phyloP scores from a whole-genome alignment of 805 yeast species.

The Starmera amethionina region DNA sequence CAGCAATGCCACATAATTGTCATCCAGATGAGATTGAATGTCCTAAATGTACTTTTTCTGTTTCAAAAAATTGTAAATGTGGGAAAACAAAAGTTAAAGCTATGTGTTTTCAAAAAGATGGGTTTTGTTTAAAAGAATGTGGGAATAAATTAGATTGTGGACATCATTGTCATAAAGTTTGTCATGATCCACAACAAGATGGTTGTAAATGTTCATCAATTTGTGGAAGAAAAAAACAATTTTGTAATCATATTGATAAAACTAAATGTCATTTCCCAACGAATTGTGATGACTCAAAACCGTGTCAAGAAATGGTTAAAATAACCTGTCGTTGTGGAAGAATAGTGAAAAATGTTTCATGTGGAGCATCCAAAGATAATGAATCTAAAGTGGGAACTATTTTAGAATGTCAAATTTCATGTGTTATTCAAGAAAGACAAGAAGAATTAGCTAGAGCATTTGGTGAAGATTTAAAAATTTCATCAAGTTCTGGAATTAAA shows the following conservation, averaged over 20 bases:
- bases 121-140: constrained; percentile 64
- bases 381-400: constrained; percentile 26
- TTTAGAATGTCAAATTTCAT: constrained; percentile 61
- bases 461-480: constrained; percentile 15
- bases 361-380: constrained; percentile 40
- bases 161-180: constrained; percentile 40
- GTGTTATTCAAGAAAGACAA: constrained; percentile 53
- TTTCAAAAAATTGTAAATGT: constrained; percentile 52
- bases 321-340: constrained; percentile 62
- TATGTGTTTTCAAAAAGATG: constrained; percentile 57
- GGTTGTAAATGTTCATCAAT: constrained; percentile 55
- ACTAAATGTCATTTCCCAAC: constrained; percentile 53
- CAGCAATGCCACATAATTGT: constrained; percentile 60
- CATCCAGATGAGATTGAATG: constrained; percentile 58
- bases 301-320: constrained; percentile 41
- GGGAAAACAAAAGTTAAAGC: constrained; percentile 46
- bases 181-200: constrained; percentile 40
- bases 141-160: constrained; percentile 36
- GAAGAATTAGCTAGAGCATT: constrained; percentile 56
- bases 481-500: constrained; percentile 5
- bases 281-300: constrained; percentile 39
- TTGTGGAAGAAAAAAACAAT: constrained; percentile 42
- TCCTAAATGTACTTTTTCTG: constrained; percentile 66
- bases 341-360: constrained; percentile 33
- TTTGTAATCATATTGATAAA: constrained; percentile 64